These are phyloP conservation scores for Coemansia umbellata DNA, from an alignment of 192 early-diverging fungal genomes.

Conservation along the genomic window DNA sequence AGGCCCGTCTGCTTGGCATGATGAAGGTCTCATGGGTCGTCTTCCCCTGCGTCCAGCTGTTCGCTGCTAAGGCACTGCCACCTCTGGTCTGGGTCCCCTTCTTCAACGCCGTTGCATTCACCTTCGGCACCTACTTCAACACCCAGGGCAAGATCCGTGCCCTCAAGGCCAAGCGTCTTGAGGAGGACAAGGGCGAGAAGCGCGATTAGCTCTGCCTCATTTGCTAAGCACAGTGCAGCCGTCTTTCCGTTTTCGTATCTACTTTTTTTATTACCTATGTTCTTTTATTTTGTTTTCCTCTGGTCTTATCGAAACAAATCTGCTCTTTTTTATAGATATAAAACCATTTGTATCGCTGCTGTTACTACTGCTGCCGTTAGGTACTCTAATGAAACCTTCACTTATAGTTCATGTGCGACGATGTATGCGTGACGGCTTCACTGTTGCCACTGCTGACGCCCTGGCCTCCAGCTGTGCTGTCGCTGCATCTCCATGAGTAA, in stretches of 20 bases:
- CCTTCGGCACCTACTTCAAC: conserved; percentile 74
- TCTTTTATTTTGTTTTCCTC: conserved; percentile 1
- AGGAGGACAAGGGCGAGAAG: conserved; percentile 41
- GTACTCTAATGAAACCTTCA: no score
- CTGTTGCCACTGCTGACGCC: not conserved
- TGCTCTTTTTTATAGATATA: no score
- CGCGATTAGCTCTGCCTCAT: conserved; percentile 22
- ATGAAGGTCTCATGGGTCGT: conserved; percentile 83
- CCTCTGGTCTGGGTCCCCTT: conserved; percentile 84
- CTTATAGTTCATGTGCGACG: not conserved
- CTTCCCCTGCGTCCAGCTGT: conserved; percentile 71
- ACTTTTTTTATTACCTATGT: not conserved
- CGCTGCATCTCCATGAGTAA: no score
- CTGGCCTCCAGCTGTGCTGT: not conserved
- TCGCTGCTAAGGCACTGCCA: conserved; percentile 76
- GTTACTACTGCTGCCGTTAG: no score
- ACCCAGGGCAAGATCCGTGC: conserved; percentile 65
- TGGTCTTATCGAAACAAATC: no score
- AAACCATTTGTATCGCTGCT: no score
- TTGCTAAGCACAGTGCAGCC: not conserved
- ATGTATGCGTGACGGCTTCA: conserved; percentile 1
- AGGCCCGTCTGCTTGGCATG: conserved; percentile 61
- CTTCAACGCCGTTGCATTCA: conserved; percentile 82
- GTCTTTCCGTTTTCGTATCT: not conserved
- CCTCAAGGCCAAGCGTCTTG: conserved; percentile 38